These are phyloP conservation scores for Candida peoriensis DNA, from an alignment of 805 yeast species.

Conservation along the genomic window DNA sequence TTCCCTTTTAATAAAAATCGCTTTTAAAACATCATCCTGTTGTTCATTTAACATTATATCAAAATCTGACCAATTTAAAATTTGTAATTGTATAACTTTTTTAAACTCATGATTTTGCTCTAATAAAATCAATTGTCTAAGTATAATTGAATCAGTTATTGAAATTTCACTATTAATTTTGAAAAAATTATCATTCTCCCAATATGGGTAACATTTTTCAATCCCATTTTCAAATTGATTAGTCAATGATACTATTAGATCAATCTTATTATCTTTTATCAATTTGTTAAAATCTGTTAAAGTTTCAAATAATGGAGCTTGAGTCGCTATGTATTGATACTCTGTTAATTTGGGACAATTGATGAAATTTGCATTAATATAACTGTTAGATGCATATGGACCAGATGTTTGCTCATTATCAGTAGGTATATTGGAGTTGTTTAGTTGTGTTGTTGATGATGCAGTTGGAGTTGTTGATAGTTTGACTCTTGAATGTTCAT, in stretches of 20 bases:
- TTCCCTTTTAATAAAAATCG: slow-evolving; percentile 43
- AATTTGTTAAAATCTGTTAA: slow-evolving; percentile 83
- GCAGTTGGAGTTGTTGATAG: slow-evolving; percentile 26
- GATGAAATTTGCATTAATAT: slow-evolving; percentile 85
- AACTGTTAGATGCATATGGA: slow-evolving; percentile 34
- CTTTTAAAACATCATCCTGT: slow-evolving; percentile 50
- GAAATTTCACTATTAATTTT: slow-evolving; percentile 8
- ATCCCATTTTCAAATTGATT: slow-evolving; percentile 71
- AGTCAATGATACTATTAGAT: slow-evolving; percentile 70
- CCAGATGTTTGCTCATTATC: not conserved
- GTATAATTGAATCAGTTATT: slow-evolving; percentile 21
- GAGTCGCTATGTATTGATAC: slow-evolving; percentile 71
- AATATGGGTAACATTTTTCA: slow-evolving; percentile 78
- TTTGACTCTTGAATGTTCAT: slow-evolving; percentile 78
- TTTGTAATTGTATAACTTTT: slow-evolving; percentile 77
- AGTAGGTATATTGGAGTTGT: slow-evolving; percentile 17
- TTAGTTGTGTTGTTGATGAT: slow-evolving; percentile 12
- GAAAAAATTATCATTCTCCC: slow-evolving; percentile 56
- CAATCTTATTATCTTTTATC: slow-evolving; percentile 55
- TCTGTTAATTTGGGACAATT: slow-evolving; percentile 18
- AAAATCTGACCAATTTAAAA: slow-evolving; percentile 80
- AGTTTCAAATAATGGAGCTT: slow-evolving; percentile 79
- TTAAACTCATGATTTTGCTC: slow-evolving; percentile 44
- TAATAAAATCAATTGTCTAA: slow-evolving; percentile 37
- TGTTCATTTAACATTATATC: slow-evolving; percentile 45